phyloP scores from a whole-genome alignment of 192 early-diverging fungal genomes.

The Entomortierella chlamydospora region DNA sequence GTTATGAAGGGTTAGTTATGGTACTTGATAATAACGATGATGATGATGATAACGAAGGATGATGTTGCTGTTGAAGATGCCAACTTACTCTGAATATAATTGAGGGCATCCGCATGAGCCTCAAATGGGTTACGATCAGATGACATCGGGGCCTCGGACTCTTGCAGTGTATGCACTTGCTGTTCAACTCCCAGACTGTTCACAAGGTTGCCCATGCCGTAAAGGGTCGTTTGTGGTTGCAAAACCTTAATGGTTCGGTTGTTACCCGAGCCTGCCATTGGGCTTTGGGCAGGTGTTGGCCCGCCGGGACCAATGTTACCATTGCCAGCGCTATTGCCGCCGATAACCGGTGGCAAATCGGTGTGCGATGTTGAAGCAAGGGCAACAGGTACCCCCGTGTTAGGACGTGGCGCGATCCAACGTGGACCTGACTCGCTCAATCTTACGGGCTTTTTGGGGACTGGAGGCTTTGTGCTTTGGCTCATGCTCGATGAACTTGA shows the following conservation, averaged over 20 bases:
- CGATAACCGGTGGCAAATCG: neutral
- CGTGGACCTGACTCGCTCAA: conserved; percentile 24
- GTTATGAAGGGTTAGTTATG: too few relatives aligned
- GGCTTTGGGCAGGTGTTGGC: neutral
- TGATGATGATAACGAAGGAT: neutral
- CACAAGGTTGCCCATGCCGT: conserved; percentile 41
- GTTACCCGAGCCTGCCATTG: neutral
- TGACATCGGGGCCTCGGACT: neutral
- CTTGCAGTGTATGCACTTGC: conserved; percentile 24
- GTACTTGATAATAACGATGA: neutral
- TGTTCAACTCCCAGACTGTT: conserved; percentile 47
- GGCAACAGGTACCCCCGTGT: conserved; percentile 1
- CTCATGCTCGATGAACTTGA: conserved; percentile 44
- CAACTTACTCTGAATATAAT: conserved; percentile 49
- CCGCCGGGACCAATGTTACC: neutral
- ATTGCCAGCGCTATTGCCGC: neutral
- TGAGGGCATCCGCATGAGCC: conserved; percentile 7
- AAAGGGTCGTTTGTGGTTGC: conserved; percentile 34
- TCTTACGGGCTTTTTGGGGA: conserved; percentile 41
- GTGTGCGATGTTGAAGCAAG: conserved; percentile 7
- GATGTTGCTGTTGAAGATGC: too few relatives aligned
- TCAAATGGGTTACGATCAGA: conserved; percentile 11
- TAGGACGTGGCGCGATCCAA: conserved; percentile 45
- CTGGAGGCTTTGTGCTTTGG: conserved; percentile 42
- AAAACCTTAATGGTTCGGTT: conserved; percentile 21